A percentile compares a stretch with the other conserved stretches of the same genome.
Evolutionary conservation across 495 filamentous ascomycete genomes (phyloP).

Genomic region (Tuber calosporum): DNA sequence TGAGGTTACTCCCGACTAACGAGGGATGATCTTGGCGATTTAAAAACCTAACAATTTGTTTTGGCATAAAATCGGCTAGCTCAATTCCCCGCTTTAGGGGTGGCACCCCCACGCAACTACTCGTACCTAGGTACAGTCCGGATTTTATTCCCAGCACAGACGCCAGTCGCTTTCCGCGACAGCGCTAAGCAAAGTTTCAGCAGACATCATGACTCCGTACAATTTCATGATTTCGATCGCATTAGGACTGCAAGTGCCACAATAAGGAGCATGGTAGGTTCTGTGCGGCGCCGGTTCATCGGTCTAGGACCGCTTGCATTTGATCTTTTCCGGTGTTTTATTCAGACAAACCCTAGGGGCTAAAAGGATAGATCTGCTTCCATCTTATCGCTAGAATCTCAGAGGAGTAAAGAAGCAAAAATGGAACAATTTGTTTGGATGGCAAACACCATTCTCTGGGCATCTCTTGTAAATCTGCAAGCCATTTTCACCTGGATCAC

Average conservation of each 20-base stretch:
- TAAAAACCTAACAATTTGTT: conserved; percentile 6
- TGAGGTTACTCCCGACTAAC: conserved; percentile 10
- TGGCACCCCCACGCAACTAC: conserved; percentile 26
- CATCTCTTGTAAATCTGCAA: neutral
- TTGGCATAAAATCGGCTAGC: conserved; percentile 8
- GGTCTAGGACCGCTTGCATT: neutral
- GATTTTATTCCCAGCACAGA: conserved; percentile 1
- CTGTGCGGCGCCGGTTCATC: neutral
- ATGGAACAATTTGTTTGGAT: neutral
- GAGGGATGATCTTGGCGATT: conserved; percentile 29
- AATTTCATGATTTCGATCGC: conserved; percentile 1
- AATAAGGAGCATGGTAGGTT: neutral
- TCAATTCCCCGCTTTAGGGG: conserved; percentile 29
- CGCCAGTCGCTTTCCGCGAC: conserved; percentile 1
- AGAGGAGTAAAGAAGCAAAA: neutral
- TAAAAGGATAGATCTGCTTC: neutral
- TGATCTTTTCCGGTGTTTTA: neutral
- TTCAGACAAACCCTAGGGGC: neutral
- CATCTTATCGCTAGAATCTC: neutral
- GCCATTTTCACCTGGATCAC: conserved; percentile 21
- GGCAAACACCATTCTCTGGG: neutral
- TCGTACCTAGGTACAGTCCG: too few species aligned
- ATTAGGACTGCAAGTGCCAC: neutral
- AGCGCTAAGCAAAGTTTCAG: neutral
- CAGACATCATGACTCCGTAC: neutral